These are phyloP conservation scores for Discostella pseudostelligera DNA, from an alignment of 108 stramenopile genomes.

Conservation along the genomic window DNA sequence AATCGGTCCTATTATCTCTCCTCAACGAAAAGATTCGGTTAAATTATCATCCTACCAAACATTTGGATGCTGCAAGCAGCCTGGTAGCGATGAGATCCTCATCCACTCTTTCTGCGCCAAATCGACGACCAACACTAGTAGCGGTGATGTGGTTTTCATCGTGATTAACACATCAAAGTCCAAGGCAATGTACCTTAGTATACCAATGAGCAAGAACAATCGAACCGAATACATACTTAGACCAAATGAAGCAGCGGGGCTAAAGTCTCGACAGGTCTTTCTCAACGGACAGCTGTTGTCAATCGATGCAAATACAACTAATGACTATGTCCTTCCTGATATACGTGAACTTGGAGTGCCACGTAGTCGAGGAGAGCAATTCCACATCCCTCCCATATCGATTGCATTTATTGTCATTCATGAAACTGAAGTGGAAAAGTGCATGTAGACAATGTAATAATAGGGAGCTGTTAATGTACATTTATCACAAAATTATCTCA, in stretches of 20 bases:
- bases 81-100: conserved; percentile 26
- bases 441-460: background rate
- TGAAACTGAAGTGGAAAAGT: conserved; percentile 17
- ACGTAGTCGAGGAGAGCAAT: background rate
- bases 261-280: conserved; percentile 11
- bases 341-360: conserved; percentile 1
- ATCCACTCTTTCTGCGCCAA: conserved; percentile 39
- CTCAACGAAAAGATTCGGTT: conserved; percentile 15
- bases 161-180: conserved; percentile 35
- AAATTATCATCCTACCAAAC: conserved; percentile 8
- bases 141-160: conserved; percentile 30
- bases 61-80: conserved; percentile 34
- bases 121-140: conserved; percentile 2
- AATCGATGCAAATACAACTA: conserved; percentile 1
- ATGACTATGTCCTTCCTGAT: conserved; percentile 1
- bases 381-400: conserved; percentile 21
- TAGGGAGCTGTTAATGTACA: too few relatives aligned
- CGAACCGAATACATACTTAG: conserved; percentile 17
- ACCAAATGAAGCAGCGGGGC: conserved; percentile 4
- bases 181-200: conserved; percentile 15
- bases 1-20: conserved; percentile 31
- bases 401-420: conserved; percentile 29
- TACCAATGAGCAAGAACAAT: conserved; percentile 17
- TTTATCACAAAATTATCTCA: too few relatives aligned
- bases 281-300: conserved; percentile 13